A percentile compares a stretch with the other conserved stretches of the same genome.
Evolutionary conservation across 305 asterid species (phyloP).

Genomic region (Fraxinus latifolia): DNA sequence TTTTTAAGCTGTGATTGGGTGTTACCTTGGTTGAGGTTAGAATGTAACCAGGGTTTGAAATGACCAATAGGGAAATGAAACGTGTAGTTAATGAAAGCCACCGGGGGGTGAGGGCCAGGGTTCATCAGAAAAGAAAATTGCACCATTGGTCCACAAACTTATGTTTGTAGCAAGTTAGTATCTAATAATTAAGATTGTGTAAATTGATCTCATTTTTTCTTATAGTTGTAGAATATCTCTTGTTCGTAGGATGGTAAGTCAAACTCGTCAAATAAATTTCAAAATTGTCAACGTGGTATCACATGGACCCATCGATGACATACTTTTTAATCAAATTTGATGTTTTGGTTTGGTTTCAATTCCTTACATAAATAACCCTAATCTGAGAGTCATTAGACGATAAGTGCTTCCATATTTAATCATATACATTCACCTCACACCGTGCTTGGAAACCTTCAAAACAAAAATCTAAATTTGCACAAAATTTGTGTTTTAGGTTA

Average conservation of each 20-base stretch:
- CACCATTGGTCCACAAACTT: not conserved
- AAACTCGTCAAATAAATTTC: not conserved
- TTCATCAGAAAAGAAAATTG: not conserved
- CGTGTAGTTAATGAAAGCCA: constrained; percentile 31
- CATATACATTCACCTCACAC: not conserved
- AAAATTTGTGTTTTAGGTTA: not conserved
- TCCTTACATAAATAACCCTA: not conserved
- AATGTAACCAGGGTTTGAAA: constrained; percentile 33
- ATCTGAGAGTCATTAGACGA: not conserved
- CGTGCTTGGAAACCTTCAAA: not conserved
- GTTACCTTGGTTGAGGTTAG: constrained; percentile 39
- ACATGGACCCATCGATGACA: not conserved
- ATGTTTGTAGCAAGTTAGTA: not conserved
- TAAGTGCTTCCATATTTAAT: not conserved
- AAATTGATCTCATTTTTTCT: not conserved
- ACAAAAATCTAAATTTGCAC: not conserved
- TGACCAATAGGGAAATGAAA: constrained; percentile 21
- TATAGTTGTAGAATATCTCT: not conserved
- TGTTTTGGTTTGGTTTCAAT: not conserved
- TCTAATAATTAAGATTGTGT: not conserved
- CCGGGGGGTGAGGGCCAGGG: constrained; percentile 28
- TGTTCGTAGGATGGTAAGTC: not conserved
- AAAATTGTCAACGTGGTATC: not conserved
- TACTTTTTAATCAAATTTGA: not conserved
- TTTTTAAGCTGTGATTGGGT: constrained; percentile 32